Conservation (phyloP, 108 stramenopile species). For the Schizochytrium sp. region DNA sequence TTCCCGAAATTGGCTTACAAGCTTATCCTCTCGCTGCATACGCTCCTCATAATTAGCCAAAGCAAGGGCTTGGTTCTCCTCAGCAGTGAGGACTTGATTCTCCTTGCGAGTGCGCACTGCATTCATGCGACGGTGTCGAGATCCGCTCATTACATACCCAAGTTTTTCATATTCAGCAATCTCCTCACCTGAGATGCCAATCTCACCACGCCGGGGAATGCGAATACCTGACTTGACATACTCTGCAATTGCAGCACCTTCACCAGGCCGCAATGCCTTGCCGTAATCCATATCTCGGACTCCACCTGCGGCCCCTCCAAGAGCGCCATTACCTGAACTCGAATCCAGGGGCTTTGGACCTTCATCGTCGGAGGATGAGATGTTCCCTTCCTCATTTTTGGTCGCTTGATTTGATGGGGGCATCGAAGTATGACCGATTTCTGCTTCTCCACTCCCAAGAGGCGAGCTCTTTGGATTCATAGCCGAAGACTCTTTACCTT, state of each 20-base stretch:
- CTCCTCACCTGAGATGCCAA: slow-evolving; percentile 90
- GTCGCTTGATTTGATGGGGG: not conserved
- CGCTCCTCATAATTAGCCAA: slow-evolving; percentile 96
- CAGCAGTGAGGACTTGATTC: slow-evolving; percentile 97
- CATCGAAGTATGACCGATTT: not conserved
- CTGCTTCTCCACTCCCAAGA: not conserved
- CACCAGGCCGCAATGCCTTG: slow-evolving; percentile 65
- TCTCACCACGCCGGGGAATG: slow-evolving; percentile 97
- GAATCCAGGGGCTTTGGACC: slow-evolving; percentile 78
- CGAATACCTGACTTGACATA: slow-evolving; percentile 97
- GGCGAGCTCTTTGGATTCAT: not conserved
- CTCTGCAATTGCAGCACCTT: slow-evolving; percentile 84
- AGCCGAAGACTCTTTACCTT: not conserved
- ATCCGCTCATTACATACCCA: slow-evolving; percentile 97
- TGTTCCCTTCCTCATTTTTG: not conserved
- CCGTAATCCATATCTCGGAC: slow-evolving; percentile 53
- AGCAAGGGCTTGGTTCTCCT: slow-evolving; percentile 96
- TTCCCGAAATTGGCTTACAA: slow-evolving; percentile 71
- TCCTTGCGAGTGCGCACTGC: slow-evolving; percentile 99
- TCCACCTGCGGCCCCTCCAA: slow-evolving; percentile 15
- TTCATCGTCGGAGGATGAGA: slow-evolving; percentile 63
- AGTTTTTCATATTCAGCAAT: slow-evolving; percentile 90
- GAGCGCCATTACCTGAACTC: slow-evolving; percentile 36
- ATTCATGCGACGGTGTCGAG: slow-evolving; percentile 96
- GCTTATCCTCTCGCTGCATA: slow-evolving; percentile 93